A percentile compares a stretch with the other conserved stretches of the same genome.
Evolutionary conservation across 2,329 filamentous ascomycete species (phyloP).

Genomic region (Phoma sp.): DNA sequence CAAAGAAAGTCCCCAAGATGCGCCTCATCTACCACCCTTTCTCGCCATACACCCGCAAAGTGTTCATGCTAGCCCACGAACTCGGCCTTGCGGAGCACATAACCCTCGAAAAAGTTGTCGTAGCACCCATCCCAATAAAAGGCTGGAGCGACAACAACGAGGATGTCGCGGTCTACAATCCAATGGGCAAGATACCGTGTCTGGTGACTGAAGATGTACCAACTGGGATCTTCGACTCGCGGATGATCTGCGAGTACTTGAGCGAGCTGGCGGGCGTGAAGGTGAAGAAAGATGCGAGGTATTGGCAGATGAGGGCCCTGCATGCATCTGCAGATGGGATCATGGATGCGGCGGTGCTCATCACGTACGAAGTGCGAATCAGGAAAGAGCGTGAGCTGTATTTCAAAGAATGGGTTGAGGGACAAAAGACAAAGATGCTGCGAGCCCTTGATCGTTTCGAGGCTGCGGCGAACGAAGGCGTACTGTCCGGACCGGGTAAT

Average conservation of each 20-base stretch:
- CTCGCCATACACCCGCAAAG: constrained; percentile 39
- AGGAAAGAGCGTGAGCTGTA: constrained; percentile 30
- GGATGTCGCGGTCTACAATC: constrained; percentile 36
- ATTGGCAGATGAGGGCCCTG: constrained; percentile 34
- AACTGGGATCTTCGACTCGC: constrained; percentile 39
- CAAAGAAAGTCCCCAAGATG: constrained; percentile 29
- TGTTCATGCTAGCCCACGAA: constrained; percentile 40
- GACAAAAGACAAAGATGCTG: constrained; percentile 37
- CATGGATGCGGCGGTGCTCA: constrained; percentile 39
- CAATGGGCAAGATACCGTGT: constrained; percentile 42
- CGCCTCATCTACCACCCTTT: constrained; percentile 41
- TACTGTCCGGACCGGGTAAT: constrained; percentile 18
- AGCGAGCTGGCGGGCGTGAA: constrained; percentile 18
- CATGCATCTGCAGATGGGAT: constrained; percentile 40
- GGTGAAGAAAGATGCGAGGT: constrained; percentile 20
- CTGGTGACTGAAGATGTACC: constrained; percentile 33
- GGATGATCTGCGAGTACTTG: constrained; percentile 40
- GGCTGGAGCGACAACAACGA: constrained; percentile 43
- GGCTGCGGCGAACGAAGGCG: constrained; percentile 20
- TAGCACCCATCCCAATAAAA: constrained; percentile 35
- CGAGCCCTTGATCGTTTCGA: constrained; percentile 37
- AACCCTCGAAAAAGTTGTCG: constrained; percentile 39
- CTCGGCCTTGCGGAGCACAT: constrained; percentile 33
- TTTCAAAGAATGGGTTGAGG: constrained; percentile 40
- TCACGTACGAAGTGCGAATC: constrained; percentile 38